Percentiles rank a stretch among this genome's conserved stretches.
Evolutionary conservation across 1,139 yeast species (phyloP).

Genomic region (Saccharomycopsis crataegensis): DNA sequence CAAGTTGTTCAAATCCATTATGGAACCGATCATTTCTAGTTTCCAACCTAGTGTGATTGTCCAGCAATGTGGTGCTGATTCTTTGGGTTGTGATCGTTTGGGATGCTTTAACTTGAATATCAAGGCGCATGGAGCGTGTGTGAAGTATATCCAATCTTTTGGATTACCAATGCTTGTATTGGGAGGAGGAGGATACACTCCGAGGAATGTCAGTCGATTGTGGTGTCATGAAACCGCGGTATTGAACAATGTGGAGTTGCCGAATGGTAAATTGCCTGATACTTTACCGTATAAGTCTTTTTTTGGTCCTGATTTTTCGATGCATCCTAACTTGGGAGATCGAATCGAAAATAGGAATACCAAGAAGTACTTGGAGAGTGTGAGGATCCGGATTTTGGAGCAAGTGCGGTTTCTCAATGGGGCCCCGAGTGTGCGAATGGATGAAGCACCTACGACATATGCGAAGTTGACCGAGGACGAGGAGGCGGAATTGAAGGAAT

Average conservation of each 20-base stretch:
- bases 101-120: conserved; percentile 92
- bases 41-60: conserved; percentile 89
- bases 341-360: conserved; percentile 83
- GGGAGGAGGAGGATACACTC: conserved; percentile 98
- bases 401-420: conserved; percentile 75
- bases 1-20: conserved; percentile 67
- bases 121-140: conserved; percentile 93
- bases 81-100: conserved; percentile 83
- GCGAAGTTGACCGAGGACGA: conserved; percentile 59
- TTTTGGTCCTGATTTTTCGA: conserved; percentile 87
- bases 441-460: conserved; percentile 78
- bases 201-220: conserved; percentile 85
- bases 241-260: conserved; percentile 64
- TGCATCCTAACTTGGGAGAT: conserved; percentile 88
- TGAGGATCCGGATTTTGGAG: conserved; percentile 70
- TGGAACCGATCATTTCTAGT: conserved; percentile 79
- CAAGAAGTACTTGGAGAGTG: conserved; percentile 74
- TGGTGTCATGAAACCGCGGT: conserved; percentile 96
- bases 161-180: conserved; percentile 84
- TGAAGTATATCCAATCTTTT: conserved; percentile 74
- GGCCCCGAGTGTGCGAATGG: conserved; percentile 95
- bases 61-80: conserved; percentile 96
- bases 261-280: conserved; percentile 66
- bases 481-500: conserved; percentile 42
- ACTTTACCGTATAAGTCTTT: conserved; percentile 77